These are phyloP conservation scores for Hansenula lynferdii DNA, from an alignment of 1,139 yeast species.

Conservation along the genomic window DNA sequence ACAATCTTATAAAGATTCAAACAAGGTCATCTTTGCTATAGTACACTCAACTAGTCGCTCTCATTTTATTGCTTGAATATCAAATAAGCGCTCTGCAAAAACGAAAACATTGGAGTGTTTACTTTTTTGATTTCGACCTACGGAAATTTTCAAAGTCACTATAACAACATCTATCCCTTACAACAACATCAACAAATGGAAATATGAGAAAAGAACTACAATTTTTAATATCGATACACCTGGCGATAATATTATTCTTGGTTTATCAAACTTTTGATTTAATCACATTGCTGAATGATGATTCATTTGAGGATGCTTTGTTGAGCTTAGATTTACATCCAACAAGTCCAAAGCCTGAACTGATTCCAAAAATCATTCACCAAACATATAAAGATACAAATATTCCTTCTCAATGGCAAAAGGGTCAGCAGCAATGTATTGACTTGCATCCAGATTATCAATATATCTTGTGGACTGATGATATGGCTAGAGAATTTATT, in stretches of 20 bases:
- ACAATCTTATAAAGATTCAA: too few relatives aligned
- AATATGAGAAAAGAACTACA: conserved; percentile 52
- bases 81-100: too few relatives aligned
- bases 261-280: conserved; percentile 68
- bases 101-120: too few relatives aligned
- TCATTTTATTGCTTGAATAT: too few relatives aligned
- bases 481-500: conserved; percentile 74
- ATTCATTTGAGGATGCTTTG: conserved; percentile 59
- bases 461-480: conserved; percentile 90
- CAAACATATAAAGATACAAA: conserved; percentile 82
- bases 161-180: not conserved
- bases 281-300: conserved; percentile 71
- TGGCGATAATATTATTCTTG: conserved; percentile 48
- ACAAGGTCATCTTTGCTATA: too few relatives aligned
- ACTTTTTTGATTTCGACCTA: too few relatives aligned
- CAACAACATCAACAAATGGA: not conserved
- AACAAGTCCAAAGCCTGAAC: conserved; percentile 38
- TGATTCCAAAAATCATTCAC: conserved; percentile 87
- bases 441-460: conserved; percentile 83
- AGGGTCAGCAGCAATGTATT: conserved; percentile 71
- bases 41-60: too few relatives aligned
- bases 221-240: conserved; percentile 54
- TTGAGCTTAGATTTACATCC: conserved; percentile 49
- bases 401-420: conserved; percentile 77
- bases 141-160: not conserved